Evolutionary conservation across 106 monocot genomes (phyloP), one percentile per base, ranked within the genome.

Genomic region (Iris macrosiphon): DNA sequence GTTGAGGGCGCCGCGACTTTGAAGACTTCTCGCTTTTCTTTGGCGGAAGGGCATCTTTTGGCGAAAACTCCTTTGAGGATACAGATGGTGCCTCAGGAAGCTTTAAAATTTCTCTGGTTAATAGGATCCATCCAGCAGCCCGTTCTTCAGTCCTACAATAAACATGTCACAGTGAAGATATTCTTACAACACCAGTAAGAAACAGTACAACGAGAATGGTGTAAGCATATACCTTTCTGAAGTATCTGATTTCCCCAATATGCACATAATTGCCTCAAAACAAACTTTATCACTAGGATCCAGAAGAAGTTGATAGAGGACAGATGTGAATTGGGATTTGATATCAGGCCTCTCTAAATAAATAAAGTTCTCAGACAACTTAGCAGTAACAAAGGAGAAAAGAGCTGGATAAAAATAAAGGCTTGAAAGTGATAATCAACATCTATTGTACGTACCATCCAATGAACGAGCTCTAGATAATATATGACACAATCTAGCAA

Each of bases 231-330:
- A 96, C 96, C 96, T 90, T 60, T 96, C 96, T 29, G 79, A 67
- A 40, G 64, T 86, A 51, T 96, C 96, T 66, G 77, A 87, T 77
- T 96, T 96, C 21, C 96, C 96, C 65, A 96, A 52, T 25, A 96
- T 83, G 70, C 96, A 96, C 17, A 86, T 60, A 66, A 96, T 80
- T 68, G 96, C 90, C 72, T 96, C 96, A 72, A 96, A 96, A 70
- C 96, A 96, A 68, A 96, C 96, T 75, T 83, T 76, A 41, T 96
- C 96, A 53, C 90, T 89, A 40, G 96, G 96, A 70, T 96, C 96
- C 58, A 96, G 79, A 46, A 96, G 86, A 74, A 96, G 83, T 66
- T 90, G 96, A 72, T 96, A 96, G 45, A 96, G 86, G 30, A 96
- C 63, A 59, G 79, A 74, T 43, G 69, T 72, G 76, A 83, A 96